Base-by-base conservation (phyloP, 257 asterid genomes). In the Coffea eugenioides region DNA sequence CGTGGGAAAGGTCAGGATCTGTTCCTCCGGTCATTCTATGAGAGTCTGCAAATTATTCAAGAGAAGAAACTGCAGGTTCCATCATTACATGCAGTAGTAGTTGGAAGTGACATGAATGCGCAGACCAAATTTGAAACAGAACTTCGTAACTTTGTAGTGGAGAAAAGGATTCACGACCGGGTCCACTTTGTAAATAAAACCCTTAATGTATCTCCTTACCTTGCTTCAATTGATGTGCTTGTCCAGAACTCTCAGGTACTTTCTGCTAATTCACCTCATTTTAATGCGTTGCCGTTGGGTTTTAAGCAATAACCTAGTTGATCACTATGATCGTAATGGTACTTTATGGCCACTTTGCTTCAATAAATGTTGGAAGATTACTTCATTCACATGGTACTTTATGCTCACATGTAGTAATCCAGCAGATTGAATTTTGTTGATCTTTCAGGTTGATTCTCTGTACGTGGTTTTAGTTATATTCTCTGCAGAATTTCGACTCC, bases 1-100 rank as follows among this genome's bases (percentile, higher is more conserved):
- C 95, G 99, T 76, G 99, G 98, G 57, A 96, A 96, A 85, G 98
- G 98, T 65, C 98, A 96, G 82, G 98, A 96, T 88, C 85, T 96
- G 39, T 94, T 94, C 84, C 90, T 96, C 51, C 91, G 86, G 82
- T 87, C 97, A 25, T 94, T 94, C 85, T 80, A 88, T 80, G 97
- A 94, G 85, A 93, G 97, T 82, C 81, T 94, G 85, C 43, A 93
- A 87, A 69, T 77, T 89, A 80, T 88, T 88, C 80, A 86, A 88
- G 84, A 82, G 80, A 88, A 90, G 85, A 91, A 92, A 77, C 83
- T 94, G 79, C 89, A 90, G 79, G 85, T 94, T 83, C 97, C 97
- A 79, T 81, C 90, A 7, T 77, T 95, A 77, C 98, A 90, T 78
- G 98, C 97, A n/a, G 94, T 91, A 62, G 76, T 96, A 75, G 99